Base-by-base conservation (phyloP, 768 basidiomycete genomes). In the Cyclocybe aegerita region DNA sequence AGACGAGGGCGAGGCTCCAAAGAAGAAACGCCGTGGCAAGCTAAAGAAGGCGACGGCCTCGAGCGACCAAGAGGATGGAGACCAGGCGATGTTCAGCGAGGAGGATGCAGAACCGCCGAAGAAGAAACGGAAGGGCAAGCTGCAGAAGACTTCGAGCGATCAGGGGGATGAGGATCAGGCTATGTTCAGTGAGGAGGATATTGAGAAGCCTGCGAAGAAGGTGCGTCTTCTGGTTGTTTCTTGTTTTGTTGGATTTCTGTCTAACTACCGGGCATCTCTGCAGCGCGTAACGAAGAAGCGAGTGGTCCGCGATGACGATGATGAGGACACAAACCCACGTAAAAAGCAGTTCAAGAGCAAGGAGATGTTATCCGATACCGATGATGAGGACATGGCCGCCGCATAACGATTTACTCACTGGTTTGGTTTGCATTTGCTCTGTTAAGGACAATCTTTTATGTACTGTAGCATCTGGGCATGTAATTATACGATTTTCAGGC, bases 271-370 rank as follows among this genome's bases (percentile, higher is more conserved):
- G 14, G 30, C 49, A 43, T 15, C 50, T 15, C 50, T 44, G 31
- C 52, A 80, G 78, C 76, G 79, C 9, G 58, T 65, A 34, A 64
- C 78, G 37, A 93, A 89, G 75, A 92, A 87, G 71, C 79, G 88
- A 9, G 82, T 86, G 4, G 80, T 92, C 15, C 71, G 86, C 31
- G 90, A 92, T 53, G 89, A 90, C 8, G 91, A 93, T 10, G 89
- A 87, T 8, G 91, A 88, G 23, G 75, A 78, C 36, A 63, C 71
- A 1, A 75, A 71, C n/a, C 82, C 83, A 7, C 80, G 84, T 32
- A 90, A 86, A 73, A 90, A 88, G 65, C 85, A 87, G 66, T 86
- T 81, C 63, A 95, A 94, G 77, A 93, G 90, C 62, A 93, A 91
- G 68, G 93, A 86, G 60, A 79, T 84, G 66, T 81, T 96, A 43